Base-by-base conservation (phyloP, 805 yeast species). In the Candida easanensis region DNA sequence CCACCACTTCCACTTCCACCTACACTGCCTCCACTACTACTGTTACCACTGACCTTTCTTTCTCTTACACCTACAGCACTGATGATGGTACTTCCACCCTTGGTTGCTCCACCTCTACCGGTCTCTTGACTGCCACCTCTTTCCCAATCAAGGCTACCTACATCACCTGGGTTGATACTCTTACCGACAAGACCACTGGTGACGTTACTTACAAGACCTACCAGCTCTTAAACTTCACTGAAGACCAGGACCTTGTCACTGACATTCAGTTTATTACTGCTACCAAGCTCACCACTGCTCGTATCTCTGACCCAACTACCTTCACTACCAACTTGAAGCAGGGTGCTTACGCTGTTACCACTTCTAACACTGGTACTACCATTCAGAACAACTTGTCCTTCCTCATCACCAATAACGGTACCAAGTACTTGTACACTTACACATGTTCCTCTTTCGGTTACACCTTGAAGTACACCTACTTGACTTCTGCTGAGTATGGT, bases 301-400 rank as follows among this genome's bases (percentile, higher is more conserved):
- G 17, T 7, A 10, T 42, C 23, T 4, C 41, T 3, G 46, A 32
- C 5, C 18, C 33, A 15, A 28, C 50, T 21, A 42, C 35, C 3
- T 26, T 38, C n/a, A 40, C 37, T 34, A 39, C 48, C 21, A 51
- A 51, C 38, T 27, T 46, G 36, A 16, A 48, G 26, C 43, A 51
- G 38, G 54, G 54, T 46, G 38, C 39, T 9, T 19, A 22, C 17
- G 44, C 41, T 26, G 25, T 26, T 17, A 7, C 36, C 27, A 21
- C 15, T 13, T 25, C 30, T 14, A n/a, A 17, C 4, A 3, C 20
- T 4, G 10, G 16, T n/a, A 17, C 19, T 16, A 34, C 38, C 10
- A 27, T 27, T 1, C 28, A 42, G 15, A n/a, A n/a, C 11, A 28
- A 18, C n/a, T 27, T 30, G 9, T 21, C 33, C 1, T 16, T 46